Percentiles rank a stretch among this genome's conserved stretches.
phyloP scores from a whole-genome alignment of 2,329 filamentous ascomycete genomes.

The Corniculantispora saksenae region DNA sequence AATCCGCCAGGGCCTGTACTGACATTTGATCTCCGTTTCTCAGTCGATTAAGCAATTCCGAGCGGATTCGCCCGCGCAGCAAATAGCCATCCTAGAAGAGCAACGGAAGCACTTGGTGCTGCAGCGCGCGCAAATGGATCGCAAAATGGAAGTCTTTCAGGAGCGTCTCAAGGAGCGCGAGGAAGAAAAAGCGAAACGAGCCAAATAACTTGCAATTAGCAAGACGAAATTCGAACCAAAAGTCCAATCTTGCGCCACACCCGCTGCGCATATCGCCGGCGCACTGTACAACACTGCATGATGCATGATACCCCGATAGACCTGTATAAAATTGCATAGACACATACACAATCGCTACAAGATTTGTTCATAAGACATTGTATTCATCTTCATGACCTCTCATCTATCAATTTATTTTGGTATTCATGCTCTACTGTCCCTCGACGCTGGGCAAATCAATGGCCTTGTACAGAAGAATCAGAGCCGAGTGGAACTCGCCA shows the following conservation, averaged over 20 bases:
- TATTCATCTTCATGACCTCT: slow-evolving; percentile 22
- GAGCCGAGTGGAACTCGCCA: slow-evolving; percentile 80
- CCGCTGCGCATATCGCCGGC: neutral
- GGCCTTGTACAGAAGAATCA: slow-evolving; percentile 77
- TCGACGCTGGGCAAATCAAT: slow-evolving; percentile 66
- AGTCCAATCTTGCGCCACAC: too few relatives aligned
- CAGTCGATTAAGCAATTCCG: slow-evolving; percentile 41
- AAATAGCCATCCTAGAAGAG: slow-evolving; percentile 46
- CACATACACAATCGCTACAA: neutral
- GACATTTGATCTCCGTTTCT: too few relatives aligned
- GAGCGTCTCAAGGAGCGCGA: slow-evolving; percentile 41
- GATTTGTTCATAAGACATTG: slow-evolving; percentile 16
- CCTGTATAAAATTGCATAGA: slow-evolving; percentile 21
- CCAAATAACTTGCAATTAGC: neutral
- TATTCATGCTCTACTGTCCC: slow-evolving; percentile 33
- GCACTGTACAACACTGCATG: slow-evolving; percentile 7
- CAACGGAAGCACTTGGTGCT: slow-evolving; percentile 42
- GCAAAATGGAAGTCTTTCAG: slow-evolving; percentile 43
- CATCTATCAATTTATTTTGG: slow-evolving; percentile 1
- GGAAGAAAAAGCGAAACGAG: slow-evolving; percentile 19
- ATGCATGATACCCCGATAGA: slow-evolving; percentile 24
- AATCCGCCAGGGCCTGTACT: too few relatives aligned
- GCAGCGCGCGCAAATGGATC: slow-evolving; percentile 42
- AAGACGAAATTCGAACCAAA: too few relatives aligned
- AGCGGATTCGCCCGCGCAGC: slow-evolving; percentile 42